A percentile compares a stretch with the other conserved stretches of the same genome.
phyloP scores from a whole-genome alignment of 352 stramenopile genomes.

The Phytophthora colocasiae region DNA sequence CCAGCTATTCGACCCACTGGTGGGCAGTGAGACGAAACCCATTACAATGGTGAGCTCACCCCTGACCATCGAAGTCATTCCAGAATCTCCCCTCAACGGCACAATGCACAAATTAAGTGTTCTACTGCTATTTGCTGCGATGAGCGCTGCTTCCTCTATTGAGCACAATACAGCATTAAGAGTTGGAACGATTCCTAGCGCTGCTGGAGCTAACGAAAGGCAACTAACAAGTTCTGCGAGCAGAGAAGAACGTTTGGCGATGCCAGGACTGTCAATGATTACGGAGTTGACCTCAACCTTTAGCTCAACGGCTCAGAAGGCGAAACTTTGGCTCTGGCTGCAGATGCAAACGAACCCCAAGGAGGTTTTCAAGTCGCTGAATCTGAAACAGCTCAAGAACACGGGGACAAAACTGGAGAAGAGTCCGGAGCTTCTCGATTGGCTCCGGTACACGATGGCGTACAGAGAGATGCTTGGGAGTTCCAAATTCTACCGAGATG shows the following conservation, averaged over 20 bases:
- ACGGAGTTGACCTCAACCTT: not conserved
- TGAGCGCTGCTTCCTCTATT: too few species aligned
- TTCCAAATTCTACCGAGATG: not conserved
- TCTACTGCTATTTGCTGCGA: too few species aligned
- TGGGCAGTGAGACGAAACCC: too few species aligned
- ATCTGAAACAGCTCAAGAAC: slow-evolving; percentile 1
- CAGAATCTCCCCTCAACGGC: too few species aligned
- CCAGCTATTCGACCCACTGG: too few species aligned
- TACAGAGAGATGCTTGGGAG: not conserved
- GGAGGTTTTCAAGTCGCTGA: slow-evolving; percentile 7
- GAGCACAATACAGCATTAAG: too few species aligned
- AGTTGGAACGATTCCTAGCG: too few species aligned
- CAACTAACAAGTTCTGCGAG: not conserved
- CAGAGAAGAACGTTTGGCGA: not conserved
- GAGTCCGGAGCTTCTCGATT: slow-evolving; percentile 8
- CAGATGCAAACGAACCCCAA: slow-evolving; percentile 2
- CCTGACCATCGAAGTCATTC: too few species aligned
- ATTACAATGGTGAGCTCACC: too few species aligned
- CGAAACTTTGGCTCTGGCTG: not conserved
- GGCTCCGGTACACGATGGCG: slow-evolving; percentile 8
- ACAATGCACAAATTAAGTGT: too few species aligned
- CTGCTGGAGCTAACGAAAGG: not conserved
- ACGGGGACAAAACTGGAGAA: not conserved
- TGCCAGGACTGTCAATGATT: not conserved
- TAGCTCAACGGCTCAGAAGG: not conserved